These are phyloP conservation scores for Hericium erinaceus DNA, from an alignment of 768 basidiomycete genomes.

Conservation along the genomic window DNA sequence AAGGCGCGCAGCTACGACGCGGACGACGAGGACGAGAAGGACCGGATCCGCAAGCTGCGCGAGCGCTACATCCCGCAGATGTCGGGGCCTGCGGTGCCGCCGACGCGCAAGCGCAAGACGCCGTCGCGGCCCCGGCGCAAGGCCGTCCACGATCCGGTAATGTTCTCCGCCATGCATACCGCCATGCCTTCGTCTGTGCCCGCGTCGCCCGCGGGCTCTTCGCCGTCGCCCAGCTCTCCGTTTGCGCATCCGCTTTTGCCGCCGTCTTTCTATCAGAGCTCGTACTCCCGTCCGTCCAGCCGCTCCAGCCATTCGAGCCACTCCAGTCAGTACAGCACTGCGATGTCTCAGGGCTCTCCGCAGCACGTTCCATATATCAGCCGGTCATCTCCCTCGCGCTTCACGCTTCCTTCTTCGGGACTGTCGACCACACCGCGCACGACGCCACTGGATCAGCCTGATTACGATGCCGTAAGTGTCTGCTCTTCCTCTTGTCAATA, in stretches of 20 bases:
- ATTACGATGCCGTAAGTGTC: neutral
- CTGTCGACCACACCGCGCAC: too few species aligned
- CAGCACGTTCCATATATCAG: neutral
- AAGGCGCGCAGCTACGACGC: conserved; percentile 13
- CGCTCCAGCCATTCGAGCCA: neutral
- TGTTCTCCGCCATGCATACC: neutral
- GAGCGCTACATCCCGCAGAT: conserved; percentile 25
- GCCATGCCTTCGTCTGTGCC: neutral
- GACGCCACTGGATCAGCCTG: neutral
- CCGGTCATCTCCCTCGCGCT: neutral
- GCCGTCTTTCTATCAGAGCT: neutral
- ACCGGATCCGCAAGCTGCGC: conserved; percentile 18
- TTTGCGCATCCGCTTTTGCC: neutral
- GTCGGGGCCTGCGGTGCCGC: conserved; percentile 26
- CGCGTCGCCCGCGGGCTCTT: neutral
- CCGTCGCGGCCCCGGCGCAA: conserved; percentile 15
- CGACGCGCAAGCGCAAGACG: conserved; percentile 23
- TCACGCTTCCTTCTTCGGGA: neutral
- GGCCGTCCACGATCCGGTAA: neutral
- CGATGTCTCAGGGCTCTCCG: neutral
- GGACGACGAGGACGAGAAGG: conserved; percentile 18
- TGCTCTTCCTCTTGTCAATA: neutral
- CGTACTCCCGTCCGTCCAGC: neutral
- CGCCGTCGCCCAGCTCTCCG: neutral
- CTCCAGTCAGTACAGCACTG: too few species aligned